A percentile compares a stretch with the other conserved stretches of the same genome.
Evolutionary conservation across 768 basidiomycete species (phyloP).

Genomic region (Austroboletus festivus): DNA sequence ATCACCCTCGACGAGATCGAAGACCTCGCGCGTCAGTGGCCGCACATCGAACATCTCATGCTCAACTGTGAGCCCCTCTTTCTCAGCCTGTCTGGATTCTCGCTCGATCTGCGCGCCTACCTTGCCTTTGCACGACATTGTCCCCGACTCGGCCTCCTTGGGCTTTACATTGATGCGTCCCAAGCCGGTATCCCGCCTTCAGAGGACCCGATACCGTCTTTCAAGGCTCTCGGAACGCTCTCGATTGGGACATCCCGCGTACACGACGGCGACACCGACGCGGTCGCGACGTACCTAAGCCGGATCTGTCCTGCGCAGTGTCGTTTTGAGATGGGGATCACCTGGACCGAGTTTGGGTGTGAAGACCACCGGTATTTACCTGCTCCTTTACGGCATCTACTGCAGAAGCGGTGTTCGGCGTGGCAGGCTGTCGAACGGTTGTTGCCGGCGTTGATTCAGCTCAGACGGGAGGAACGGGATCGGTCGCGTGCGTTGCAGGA

Average conservation of each 20-base stretch:
- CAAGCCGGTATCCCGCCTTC: conserved; percentile 16
- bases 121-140: conserved; percentile 41
- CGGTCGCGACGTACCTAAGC: conserved; percentile 52
- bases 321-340: conserved; percentile 44
- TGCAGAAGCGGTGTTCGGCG: conserved; percentile 25
- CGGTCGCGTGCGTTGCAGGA: conserved; percentile 36
- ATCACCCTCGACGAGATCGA: conserved; percentile 44
- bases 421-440: conserved; percentile 44
- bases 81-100: conserved; percentile 9
- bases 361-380: conserved; percentile 13
- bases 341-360: conserved; percentile 38
- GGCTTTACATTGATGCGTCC: conserved; percentile 38
- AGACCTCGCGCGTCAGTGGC: conserved; percentile 44
- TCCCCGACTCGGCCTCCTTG: conserved; percentile 34
- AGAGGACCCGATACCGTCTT: conserved; percentile 11
- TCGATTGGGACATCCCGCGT: conserved; percentile 52
- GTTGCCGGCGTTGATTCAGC: conserved; percentile 42
- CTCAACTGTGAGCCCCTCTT: conserved; percentile 48
- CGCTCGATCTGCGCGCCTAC: conserved; percentile 38
- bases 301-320: conserved; percentile 46
- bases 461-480: conserved; percentile 44
- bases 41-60: conserved; percentile 40
- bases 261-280: conserved; percentile 37
- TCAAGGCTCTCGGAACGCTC: conserved; percentile 26
- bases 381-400: not conserved